Percentiles rank a stretch among this genome's conserved stretches.
Conservation (phyloP, 495 filamentous ascomycete species). For the Trichocladium uniseriatum region DNA sequence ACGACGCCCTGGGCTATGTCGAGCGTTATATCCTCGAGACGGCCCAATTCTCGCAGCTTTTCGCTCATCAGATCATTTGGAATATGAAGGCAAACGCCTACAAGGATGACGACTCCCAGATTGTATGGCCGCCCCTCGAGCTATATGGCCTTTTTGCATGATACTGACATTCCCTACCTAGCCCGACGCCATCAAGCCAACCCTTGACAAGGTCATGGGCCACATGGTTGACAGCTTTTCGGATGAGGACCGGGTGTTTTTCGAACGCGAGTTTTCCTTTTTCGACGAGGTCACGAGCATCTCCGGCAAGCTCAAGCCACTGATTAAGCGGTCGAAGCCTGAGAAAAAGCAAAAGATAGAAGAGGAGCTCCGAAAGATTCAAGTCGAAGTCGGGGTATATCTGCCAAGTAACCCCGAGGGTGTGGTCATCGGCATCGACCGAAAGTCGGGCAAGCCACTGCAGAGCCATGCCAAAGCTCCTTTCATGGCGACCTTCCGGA, state of each 20-base stretch:
- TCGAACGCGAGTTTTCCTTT: slow-evolving; percentile 91
- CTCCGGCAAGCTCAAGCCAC: slow-evolving; percentile 88
- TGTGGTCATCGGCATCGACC: slow-evolving; percentile 92
- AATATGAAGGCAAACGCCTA: slow-evolving; percentile 99
- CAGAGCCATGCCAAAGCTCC: slow-evolving; percentile 97
- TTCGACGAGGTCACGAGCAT: slow-evolving; percentile 95
- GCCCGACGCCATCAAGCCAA: slow-evolving; percentile 90
- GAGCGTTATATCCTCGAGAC: slow-evolving; percentile 96
- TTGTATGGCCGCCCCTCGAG: slow-evolving; percentile 48
- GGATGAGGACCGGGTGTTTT: slow-evolving; percentile 68
- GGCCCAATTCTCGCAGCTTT: slow-evolving; percentile 87
- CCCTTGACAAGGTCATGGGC: slow-evolving; percentile 80
- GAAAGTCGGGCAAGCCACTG: slow-evolving; percentile 92
- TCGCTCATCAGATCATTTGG: slow-evolving; percentile 99
- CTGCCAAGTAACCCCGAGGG: slow-evolving; percentile 95
- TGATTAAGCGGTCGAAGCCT: slow-evolving; percentile 83
- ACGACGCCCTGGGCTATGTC: slow-evolving; percentile 89
- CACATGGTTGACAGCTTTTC: slow-evolving; percentile 78
- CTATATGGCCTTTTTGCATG: neutral
- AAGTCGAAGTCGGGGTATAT: slow-evolving; percentile 94
- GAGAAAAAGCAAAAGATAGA: slow-evolving; percentile 99
- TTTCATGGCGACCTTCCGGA: slow-evolving; percentile 97
- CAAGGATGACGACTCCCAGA: slow-evolving; percentile 87
- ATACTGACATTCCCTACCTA: slow-evolving; percentile 22
- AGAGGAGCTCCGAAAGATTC: slow-evolving; percentile 92